phyloP scores from a whole-genome alignment of 352 stramenopile species.

The Phytophthora capsici region DNA sequence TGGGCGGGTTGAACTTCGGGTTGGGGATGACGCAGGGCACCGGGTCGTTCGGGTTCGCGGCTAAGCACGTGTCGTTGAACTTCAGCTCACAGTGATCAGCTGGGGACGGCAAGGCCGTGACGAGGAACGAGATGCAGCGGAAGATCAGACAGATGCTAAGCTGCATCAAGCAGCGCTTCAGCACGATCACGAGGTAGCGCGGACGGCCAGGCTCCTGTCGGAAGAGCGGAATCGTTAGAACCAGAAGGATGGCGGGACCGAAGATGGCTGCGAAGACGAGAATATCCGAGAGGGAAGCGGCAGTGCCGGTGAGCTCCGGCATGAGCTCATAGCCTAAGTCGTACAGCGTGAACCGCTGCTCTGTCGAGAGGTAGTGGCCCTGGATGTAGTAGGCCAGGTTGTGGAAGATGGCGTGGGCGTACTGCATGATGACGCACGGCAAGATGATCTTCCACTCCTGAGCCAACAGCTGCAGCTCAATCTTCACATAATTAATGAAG shows the following conservation, averaged over 20 bases:
- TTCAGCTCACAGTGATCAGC: slow-evolving; percentile 76
- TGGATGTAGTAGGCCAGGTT: slow-evolving; percentile 90
- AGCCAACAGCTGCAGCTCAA: slow-evolving; percentile 64
- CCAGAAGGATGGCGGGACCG: slow-evolving; percentile 69
- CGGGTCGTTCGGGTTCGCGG: slow-evolving; percentile 57
- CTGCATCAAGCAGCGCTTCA: slow-evolving; percentile 84
- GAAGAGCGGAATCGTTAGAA: slow-evolving; percentile 72
- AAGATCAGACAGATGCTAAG: slow-evolving; percentile 77
- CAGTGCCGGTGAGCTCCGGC: slow-evolving; percentile 57
- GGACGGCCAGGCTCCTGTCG: slow-evolving; percentile 64
- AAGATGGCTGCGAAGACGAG: slow-evolving; percentile 82
- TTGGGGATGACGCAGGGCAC: slow-evolving; percentile 68
- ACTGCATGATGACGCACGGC: slow-evolving; percentile 86
- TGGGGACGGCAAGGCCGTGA: slow-evolving; percentile 73
- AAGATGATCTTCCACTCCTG: slow-evolving; percentile 80
- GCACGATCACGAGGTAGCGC: slow-evolving; percentile 80
- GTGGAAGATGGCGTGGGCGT: slow-evolving; percentile 85
- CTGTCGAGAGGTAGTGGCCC: slow-evolving; percentile 57
- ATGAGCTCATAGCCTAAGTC: slow-evolving; percentile 83
- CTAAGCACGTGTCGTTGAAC: slow-evolving; percentile 70
- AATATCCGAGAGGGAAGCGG: slow-evolving; percentile 67
- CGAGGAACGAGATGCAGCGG: slow-evolving; percentile 81
- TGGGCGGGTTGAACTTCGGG: slow-evolving; percentile 76
- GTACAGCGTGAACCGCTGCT: slow-evolving; percentile 78
- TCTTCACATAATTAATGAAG: slow-evolving; percentile 68